Evolutionary conservation across 495 filamentous ascomycete genomes (phyloP).

Genomic region (Parathielavia hyrcaniae): DNA sequence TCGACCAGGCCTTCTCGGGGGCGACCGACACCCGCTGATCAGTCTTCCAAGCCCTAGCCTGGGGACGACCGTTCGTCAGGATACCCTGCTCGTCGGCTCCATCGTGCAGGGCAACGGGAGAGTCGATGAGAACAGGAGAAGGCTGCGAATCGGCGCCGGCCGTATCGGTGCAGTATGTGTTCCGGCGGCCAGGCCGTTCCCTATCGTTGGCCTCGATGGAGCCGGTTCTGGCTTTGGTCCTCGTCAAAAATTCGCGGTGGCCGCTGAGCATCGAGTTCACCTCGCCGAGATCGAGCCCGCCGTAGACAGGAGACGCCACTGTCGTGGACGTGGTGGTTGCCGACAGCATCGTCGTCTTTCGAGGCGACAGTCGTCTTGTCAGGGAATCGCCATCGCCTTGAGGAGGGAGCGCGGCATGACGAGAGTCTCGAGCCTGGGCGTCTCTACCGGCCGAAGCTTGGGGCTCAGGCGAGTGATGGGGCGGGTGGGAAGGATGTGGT

Average conservation of each 20-base stretch:
- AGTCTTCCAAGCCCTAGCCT: conserved; percentile 41
- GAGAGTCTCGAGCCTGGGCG: conserved; percentile 22
- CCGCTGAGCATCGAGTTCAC: conserved; percentile 36
- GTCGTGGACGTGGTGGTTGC: conserved; percentile 21
- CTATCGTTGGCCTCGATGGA: conserved; percentile 42
- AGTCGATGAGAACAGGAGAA: conserved; percentile 20
- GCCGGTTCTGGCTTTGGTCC: conserved; percentile 31
- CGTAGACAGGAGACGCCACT: conserved; percentile 21
- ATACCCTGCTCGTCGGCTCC: conserved; percentile 23
- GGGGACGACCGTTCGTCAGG: conserved; percentile 32
- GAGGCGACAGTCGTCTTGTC: conserved; percentile 30
- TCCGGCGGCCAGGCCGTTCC: conserved; percentile 14
- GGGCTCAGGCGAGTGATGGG: conserved; percentile 11
- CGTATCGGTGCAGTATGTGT: conserved; percentile 15
- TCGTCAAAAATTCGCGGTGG: conserved; percentile 33
- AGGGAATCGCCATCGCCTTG: conserved; percentile 29
- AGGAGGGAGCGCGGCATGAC: conserved; percentile 27
- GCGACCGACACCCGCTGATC: conserved; percentile 39
- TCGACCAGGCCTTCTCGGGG: conserved; percentile 52
- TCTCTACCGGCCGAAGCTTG: conserved; percentile 19
- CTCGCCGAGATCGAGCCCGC: conserved; percentile 28
- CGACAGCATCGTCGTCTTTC: conserved; percentile 22
- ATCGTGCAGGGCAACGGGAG: conserved; percentile 12
- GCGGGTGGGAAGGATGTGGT: conserved; percentile 12
- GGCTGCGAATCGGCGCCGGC: conserved; percentile 12